Evolutionary conservation across 148 eudicot genomes (phyloP).

Genomic region (Rhododendron williamsianum): DNA sequence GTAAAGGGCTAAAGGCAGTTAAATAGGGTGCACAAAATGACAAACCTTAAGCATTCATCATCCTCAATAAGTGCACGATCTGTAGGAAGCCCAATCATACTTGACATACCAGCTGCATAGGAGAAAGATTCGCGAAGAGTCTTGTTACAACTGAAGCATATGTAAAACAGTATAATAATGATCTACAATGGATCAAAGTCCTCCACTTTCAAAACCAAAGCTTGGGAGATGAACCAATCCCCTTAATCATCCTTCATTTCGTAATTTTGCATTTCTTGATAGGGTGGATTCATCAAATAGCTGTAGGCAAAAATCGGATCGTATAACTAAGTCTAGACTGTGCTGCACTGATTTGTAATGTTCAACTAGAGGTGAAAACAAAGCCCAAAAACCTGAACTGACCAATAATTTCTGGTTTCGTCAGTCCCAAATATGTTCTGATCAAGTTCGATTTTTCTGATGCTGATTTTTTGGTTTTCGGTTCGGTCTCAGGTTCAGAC

Average conservation of each 20-base stretch:
- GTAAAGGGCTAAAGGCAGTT: conserved; percentile 1
- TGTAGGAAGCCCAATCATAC: conserved; percentile 94
- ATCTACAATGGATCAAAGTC: not conserved
- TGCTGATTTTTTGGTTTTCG: not conserved
- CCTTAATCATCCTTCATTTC: not conserved
- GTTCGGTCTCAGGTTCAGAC: not conserved
- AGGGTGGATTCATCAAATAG: not conserved
- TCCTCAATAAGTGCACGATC: conserved; percentile 88
- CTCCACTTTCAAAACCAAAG: not conserved
- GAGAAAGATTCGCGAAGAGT: not conserved
- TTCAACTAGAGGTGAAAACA: not conserved
- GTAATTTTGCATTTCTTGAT: not conserved
- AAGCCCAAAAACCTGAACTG: not conserved
- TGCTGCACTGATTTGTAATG: not conserved
- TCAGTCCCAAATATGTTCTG: not conserved
- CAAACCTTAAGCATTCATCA: conserved; percentile 82
- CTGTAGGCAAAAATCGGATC: not conserved
- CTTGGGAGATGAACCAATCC: not conserved
- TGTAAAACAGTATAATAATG: not conserved
- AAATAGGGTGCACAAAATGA: not conserved
- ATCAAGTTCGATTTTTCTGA: not conserved
- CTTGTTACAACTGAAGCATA: not conserved
- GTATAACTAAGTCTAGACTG: not conserved
- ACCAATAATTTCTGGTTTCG: not conserved
- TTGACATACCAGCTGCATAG: conserved; percentile 62